These are phyloP conservation scores for Apophysomyces trapeziformis DNA, from an alignment of 371 early-diverging fungal genomes.

Conservation along the genomic window DNA sequence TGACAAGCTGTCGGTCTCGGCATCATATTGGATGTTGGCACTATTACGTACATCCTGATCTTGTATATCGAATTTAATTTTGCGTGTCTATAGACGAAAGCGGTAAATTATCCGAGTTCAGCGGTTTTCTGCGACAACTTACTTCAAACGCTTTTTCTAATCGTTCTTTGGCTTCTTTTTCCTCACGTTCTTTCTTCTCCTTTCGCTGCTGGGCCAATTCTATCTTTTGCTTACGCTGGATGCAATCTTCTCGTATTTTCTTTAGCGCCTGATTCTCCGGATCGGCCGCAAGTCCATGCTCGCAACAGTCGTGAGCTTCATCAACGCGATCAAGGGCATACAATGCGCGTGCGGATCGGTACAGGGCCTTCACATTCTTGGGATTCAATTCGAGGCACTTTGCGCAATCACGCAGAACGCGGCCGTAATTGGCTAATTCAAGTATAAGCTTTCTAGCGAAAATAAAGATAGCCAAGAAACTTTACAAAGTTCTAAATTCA, in stretches of 20 bases:
- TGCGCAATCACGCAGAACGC: conserved; percentile 87
- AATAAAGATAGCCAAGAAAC: conserved; percentile 4
- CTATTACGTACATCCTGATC: conserved; percentile 48
- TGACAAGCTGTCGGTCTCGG: conserved; percentile 64
- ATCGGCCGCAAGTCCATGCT: conserved; percentile 69
- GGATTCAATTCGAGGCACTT: conserved; percentile 81
- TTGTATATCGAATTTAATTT: conserved; percentile 54
- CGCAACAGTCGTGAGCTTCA: conserved; percentile 89
- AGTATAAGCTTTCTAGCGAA: neutral
- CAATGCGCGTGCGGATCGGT: conserved; percentile 87
- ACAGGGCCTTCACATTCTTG: conserved; percentile 89
- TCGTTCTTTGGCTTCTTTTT: conserved; percentile 48
- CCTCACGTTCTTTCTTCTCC: conserved; percentile 50
- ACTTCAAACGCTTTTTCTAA: conserved; percentile 57
- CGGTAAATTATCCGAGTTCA: conserved; percentile 11
- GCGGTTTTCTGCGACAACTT: neutral
- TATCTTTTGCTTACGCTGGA: conserved; percentile 43
- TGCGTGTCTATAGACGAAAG: conserved; percentile 44
- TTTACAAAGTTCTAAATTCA: conserved; percentile 86
- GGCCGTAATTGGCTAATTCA: conserved; percentile 74
- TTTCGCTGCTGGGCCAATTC: conserved; percentile 49
- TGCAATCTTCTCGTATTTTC: conserved; percentile 44
- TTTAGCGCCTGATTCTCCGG: conserved; percentile 72
- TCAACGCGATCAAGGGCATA: conserved; percentile 74
- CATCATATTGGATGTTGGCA: conserved; percentile 69